A percentile compares a stretch with the other conserved stretches of the same genome.
phyloP scores from a whole-genome alignment of 2,329 filamentous ascomycete genomes.

The Xylaria sp. region DNA sequence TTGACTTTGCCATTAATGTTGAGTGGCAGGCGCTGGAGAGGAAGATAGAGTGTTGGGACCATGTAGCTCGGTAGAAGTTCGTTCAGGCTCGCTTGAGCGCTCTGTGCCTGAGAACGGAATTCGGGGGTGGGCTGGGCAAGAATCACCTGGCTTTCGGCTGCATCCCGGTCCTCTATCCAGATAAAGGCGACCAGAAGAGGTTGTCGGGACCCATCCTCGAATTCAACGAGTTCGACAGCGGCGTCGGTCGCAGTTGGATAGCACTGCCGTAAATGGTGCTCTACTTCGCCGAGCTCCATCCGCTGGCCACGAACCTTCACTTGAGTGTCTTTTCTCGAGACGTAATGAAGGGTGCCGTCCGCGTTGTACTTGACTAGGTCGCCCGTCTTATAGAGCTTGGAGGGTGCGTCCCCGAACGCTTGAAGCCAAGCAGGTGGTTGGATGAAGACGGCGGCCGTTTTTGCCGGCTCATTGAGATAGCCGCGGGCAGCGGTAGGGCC shows the following conservation, averaged over 20 bases:
- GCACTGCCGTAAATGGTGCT: not conserved
- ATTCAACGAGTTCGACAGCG: constrained; percentile 4
- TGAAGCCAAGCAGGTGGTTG: not conserved
- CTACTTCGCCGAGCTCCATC: constrained; percentile 21
- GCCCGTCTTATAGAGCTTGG: constrained; percentile 19
- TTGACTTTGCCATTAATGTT: not conserved
- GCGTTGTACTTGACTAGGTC: constrained; percentile 12
- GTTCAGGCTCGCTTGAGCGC: not conserved
- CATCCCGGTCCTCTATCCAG: not conserved
- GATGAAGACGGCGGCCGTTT: constrained; percentile 25
- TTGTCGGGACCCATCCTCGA: not conserved
- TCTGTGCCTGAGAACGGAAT: constrained; percentile 13
- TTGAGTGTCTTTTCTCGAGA: constrained; percentile 17
- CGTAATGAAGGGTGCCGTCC: constrained; percentile 15
- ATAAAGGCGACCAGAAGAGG: constrained; percentile 18
- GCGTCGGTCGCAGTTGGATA: not conserved
- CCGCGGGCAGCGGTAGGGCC: constrained; percentile 17
- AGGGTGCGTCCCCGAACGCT: not conserved
- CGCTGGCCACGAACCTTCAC: constrained; percentile 21
- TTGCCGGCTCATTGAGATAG: constrained; percentile 18
- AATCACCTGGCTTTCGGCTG: not conserved
- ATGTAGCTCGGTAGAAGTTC: constrained; percentile 20
- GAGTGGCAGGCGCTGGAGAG: constrained; percentile 8
- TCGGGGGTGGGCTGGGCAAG: constrained; percentile 1
- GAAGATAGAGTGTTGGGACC: constrained; percentile 21